Evolutionary conservation across 2,329 filamentous ascomycete species (phyloP).

Genomic region (Fusarium sambucinum): DNA sequence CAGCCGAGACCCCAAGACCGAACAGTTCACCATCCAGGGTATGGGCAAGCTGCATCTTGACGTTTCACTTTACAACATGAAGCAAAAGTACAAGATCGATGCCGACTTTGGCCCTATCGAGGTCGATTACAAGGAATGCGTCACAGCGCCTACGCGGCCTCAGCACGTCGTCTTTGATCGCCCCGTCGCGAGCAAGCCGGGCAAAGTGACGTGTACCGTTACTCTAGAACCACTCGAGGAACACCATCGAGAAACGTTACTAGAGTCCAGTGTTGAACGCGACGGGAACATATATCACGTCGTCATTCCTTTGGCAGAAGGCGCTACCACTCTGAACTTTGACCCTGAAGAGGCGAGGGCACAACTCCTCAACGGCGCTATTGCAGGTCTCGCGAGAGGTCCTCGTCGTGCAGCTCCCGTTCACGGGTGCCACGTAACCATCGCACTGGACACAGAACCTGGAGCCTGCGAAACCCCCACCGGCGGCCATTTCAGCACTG

Average conservation of each 20-base stretch:
- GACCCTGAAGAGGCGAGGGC: slow-evolving; percentile 64
- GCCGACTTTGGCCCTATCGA: slow-evolving; percentile 90
- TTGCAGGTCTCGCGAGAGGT: slow-evolving; percentile 86
- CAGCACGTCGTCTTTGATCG: slow-evolving; percentile 78
- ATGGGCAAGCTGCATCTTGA: slow-evolving; percentile 98
- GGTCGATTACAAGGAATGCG: slow-evolving; percentile 92
- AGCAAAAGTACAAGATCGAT: slow-evolving; percentile 89
- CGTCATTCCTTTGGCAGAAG: slow-evolving; percentile 64
- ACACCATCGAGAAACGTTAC: slow-evolving; percentile 53
- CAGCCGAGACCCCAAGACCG: slow-evolving; percentile 86
- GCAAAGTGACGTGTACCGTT: slow-evolving; percentile 81
- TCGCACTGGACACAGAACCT: slow-evolving; percentile 74
- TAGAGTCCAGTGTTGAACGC: slow-evolving; percentile 61
- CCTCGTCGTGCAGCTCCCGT: slow-evolving; percentile 84
- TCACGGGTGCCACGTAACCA: slow-evolving; percentile 77
- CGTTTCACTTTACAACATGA: slow-evolving; percentile 87
- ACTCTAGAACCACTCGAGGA: slow-evolving; percentile 71
- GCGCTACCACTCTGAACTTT: slow-evolving; percentile 61
- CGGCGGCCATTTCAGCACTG: slow-evolving; percentile 75
- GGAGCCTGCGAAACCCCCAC: slow-evolving; percentile 69
- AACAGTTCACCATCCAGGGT: slow-evolving; percentile 91
- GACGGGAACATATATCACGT: slow-evolving; percentile 78
- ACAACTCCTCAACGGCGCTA: slow-evolving; percentile 80
- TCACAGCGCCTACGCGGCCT: slow-evolving; percentile 68
- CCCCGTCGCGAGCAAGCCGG: slow-evolving; percentile 81